Base-by-base conservation (phyloP, 257 asterid genomes). In the Salvia miltiorrhiza region DNA sequence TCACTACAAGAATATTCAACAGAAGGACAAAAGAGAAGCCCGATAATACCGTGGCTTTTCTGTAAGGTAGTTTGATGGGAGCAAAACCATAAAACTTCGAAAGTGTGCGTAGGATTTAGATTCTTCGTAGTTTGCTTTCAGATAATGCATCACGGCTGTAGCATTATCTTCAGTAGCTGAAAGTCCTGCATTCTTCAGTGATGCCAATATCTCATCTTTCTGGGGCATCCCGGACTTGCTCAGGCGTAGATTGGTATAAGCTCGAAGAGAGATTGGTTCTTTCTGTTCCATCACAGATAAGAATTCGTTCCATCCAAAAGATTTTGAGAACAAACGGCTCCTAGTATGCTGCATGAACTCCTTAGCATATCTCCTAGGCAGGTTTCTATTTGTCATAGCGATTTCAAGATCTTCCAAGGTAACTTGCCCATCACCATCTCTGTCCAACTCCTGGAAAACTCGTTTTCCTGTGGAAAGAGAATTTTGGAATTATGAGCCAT, bases 141-240 rank as follows among this genome's bases (percentile, higher is more conserved):
- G 84, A 85, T 89, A 94, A 53, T 97, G 96, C 99, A 94, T 86
- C 97, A 94, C 86, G 57, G 97, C 99, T 56, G 86, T 82, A 59
- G 97, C 99, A 83, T 91, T 94, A 80, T 91, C 99, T 77, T 94
- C 99, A 82, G 88, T 87, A 9, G 99, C 89, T 23, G 97, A 97
- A 76, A 94, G 99, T 37, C 97, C 99, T n/a, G 99, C 97, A 65
- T 86, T 94, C 76, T 82, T 60, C 80, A 94, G 78, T 39, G 96
- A 94, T 13, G 96, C 81, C 86, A 94, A 79, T 55, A 94, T 86
- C 81, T 94, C 97, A 72, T 93, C 88, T 81, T 89, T 91, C 82
- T 94, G 83, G 28, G 88, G 84, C 57, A 90, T 94, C 62, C 96
- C 97, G 30, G 97, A 91, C 77, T 91, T 91, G 89, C 92, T 91